A percentile compares a stretch with the other conserved stretches of the same genome.
Evolutionary conservation across 202 grass and related monocot species (phyloP).

Genomic region (Eragrostis tef): DNA sequence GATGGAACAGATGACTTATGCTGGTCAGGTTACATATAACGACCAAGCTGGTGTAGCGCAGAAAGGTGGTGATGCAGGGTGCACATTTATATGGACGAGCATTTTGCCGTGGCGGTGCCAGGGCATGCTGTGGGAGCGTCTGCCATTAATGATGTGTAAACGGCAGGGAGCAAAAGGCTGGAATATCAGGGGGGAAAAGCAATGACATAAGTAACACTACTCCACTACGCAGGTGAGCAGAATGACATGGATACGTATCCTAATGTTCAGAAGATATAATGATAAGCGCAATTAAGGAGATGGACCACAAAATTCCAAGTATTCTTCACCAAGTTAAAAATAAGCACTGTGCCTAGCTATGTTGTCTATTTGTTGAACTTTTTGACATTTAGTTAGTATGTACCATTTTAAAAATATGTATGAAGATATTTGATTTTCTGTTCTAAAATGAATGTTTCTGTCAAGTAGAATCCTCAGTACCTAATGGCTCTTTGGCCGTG

Average conservation of each 20-base stretch:
- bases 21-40: not conserved
- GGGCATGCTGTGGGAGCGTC: slow-evolving; percentile 45
- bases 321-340: too few species aligned
- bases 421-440: not conserved
- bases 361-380: too few species aligned
- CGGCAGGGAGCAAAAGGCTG: slow-evolving; percentile 25
- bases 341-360: too few species aligned
- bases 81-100: slow-evolving; percentile 37
- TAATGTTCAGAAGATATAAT: not conserved
- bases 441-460: not conserved
- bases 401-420: too few species aligned
- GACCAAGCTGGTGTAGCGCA: not conserved
- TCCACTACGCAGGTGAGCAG: not conserved
- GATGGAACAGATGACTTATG: not conserved
- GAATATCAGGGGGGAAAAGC: not conserved
- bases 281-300: not conserved
- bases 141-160: slow-evolving; percentile 43
- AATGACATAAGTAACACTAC: not conserved
- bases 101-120: slow-evolving; percentile 33
- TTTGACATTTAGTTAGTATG: too few species aligned
- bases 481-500: too few species aligned
- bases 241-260: slow-evolving; percentile 2
- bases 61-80: slow-evolving; percentile 24
- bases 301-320: not conserved
- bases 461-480: not conserved